Evolutionary conservation across 495 filamentous ascomycete genomes (phyloP).

Genomic region (Aspergillus hancockii): DNA sequence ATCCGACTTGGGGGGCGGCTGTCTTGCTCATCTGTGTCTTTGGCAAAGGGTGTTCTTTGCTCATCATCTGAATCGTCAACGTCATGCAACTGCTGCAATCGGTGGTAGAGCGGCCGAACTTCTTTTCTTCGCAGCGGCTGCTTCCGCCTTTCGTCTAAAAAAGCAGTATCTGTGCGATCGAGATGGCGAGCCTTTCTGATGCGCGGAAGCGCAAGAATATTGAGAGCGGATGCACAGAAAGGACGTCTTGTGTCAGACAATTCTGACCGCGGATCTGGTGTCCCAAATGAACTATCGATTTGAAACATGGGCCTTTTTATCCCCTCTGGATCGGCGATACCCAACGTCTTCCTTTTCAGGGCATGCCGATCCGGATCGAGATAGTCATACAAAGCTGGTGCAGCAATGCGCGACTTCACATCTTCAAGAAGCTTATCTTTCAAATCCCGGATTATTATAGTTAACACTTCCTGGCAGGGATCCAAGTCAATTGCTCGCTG

Average conservation of each 20-base stretch:
- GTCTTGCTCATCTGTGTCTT: constrained; percentile 80
- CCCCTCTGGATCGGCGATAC: constrained; percentile 70
- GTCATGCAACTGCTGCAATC: constrained; percentile 55
- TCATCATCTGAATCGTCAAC: constrained; percentile 66
- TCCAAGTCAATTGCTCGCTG: constrained; percentile 81
- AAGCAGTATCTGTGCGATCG: constrained; percentile 64
- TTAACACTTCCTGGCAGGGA: constrained; percentile 77
- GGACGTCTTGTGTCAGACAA: constrained; percentile 31
- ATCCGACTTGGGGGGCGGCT: constrained; percentile 78
- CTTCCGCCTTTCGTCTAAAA: constrained; percentile 75
- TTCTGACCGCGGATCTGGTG: constrained; percentile 63
- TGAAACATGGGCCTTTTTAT: constrained; percentile 49
- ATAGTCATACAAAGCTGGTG: constrained; percentile 77
- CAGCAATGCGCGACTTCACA: constrained; percentile 80
- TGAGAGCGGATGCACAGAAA: constrained; percentile 43
- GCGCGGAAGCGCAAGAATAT: constrained; percentile 66
- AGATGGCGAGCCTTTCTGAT: constrained; percentile 67
- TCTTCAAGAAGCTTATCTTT: constrained; percentile 81
- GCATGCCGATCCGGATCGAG: constrained; percentile 80
- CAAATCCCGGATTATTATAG: constrained; percentile 77
- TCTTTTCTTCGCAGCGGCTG: constrained; percentile 52
- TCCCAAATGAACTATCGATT: constrained; percentile 59
- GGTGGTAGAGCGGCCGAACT: constrained; percentile 59
- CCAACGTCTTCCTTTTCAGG: constrained; percentile 71
- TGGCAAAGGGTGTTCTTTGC: constrained; percentile 55